phyloP scores from a whole-genome alignment of 164 flowering plant genomes.

The Vitis cinerea region DNA sequence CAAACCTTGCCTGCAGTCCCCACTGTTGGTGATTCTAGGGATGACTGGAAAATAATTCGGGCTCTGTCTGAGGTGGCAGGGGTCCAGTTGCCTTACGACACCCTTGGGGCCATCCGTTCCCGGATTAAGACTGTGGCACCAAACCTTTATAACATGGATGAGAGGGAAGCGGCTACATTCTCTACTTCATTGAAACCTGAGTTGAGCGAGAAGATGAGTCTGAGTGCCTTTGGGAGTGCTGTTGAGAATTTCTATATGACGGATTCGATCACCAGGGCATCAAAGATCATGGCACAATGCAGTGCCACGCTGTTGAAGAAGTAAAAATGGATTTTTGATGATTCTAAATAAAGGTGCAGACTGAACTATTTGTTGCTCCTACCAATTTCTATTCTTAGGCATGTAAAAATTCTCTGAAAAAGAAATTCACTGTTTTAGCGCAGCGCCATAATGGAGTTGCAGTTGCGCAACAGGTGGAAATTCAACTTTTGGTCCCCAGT shows the following conservation, averaged over 20 bases:
- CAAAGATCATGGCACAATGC: constrained; percentile 99
- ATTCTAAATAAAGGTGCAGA: too few relatives aligned
- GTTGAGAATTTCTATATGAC: constrained; percentile 97
- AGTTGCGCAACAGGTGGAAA: too few relatives aligned
- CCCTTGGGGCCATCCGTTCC: constrained; percentile 48
- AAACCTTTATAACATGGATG: constrained; percentile 67
- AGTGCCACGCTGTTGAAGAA: constrained; percentile 63
- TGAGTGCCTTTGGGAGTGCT: constrained; percentile 41
- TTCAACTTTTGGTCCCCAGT: too few relatives aligned
- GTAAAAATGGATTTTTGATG: constrained; percentile 21
- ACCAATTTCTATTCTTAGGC: too few relatives aligned
- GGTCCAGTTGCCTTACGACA: constrained; percentile 61
- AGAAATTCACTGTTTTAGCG: too few relatives aligned
- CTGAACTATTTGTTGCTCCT: too few relatives aligned
- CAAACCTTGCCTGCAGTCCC: constrained; percentile 92
- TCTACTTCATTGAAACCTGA: constrained; percentile 58
- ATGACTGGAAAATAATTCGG: constrained; percentile 96
- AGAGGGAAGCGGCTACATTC: constrained; percentile 64
- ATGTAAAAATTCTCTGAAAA: too few relatives aligned
- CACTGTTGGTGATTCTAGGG: constrained; percentile 96
- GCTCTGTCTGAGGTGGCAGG: constrained; percentile 93
- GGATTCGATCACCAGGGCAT: constrained; percentile 88
- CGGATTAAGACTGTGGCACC: constrained; percentile 84
- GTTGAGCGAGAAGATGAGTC: constrained; percentile 30
- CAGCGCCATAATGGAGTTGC: too few relatives aligned